phyloP scores from a whole-genome alignment of 1,139 yeast genomes.

The Yamadazyma triangularis region DNA sequence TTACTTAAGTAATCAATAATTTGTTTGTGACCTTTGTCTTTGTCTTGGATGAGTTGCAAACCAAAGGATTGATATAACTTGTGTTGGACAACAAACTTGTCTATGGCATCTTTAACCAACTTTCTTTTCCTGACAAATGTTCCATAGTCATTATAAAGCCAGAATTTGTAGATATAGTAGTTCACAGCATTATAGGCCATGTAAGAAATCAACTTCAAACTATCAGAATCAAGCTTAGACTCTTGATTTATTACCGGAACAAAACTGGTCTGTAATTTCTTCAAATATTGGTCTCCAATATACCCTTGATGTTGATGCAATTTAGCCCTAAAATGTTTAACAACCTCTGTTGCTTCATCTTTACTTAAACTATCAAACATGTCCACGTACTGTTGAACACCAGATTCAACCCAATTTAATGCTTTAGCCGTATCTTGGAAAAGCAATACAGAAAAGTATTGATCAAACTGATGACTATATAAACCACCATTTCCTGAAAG shows the following conservation, averaged over 20 bases:
- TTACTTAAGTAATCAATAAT: background rate
- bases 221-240: slow-evolving; percentile 1
- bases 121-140: background rate
- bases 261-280: slow-evolving; percentile 1
- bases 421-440: slow-evolving; percentile 5
- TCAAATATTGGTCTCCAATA: slow-evolving; percentile 2
- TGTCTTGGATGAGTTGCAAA: background rate
- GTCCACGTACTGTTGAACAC: slow-evolving; percentile 8
- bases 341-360: slow-evolving; percentile 11
- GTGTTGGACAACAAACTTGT: background rate
- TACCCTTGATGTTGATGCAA: too few relatives aligned
- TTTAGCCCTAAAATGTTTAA: slow-evolving; percentile 6
- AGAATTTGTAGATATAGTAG: background rate
- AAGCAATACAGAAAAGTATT: slow-evolving; percentile 14
- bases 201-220: background rate
- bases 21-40: background rate
- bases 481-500: slow-evolving; percentile 1
- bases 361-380: slow-evolving; percentile 13
- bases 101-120: slow-evolving; percentile 1
- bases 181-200: slow-evolving; percentile 1
- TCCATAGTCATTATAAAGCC: background rate
- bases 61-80: slow-evolving; percentile 1
- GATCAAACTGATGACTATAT: slow-evolving; percentile 16
- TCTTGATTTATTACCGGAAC: background rate
- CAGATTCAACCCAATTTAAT: slow-evolving; percentile 10